phyloP scores from a whole-genome alignment of 1,139 yeast genomes.

The Magnusiomyces fungicola region DNA sequence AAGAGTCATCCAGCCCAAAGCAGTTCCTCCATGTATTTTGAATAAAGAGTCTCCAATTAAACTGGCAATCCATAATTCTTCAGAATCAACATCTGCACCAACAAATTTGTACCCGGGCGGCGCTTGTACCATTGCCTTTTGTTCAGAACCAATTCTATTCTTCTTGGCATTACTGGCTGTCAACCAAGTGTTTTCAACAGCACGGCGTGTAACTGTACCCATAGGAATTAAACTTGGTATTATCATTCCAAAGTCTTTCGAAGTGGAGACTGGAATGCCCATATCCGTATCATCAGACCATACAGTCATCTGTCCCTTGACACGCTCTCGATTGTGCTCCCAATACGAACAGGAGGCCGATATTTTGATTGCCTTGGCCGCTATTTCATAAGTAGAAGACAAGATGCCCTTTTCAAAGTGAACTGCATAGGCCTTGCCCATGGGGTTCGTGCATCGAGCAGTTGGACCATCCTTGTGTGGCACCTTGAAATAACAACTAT shows the following conservation, averaged over 20 bases:
- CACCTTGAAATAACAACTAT: constrained; percentile 47
- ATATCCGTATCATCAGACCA: constrained; percentile 34
- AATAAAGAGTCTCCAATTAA: constrained; percentile 88
- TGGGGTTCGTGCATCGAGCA: constrained; percentile 66
- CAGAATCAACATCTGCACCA: constrained; percentile 97
- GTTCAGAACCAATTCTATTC: constrained; percentile 83
- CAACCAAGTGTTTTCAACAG: constrained; percentile 96
- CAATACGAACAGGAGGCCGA: constrained; percentile 85
- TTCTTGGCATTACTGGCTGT: constrained; percentile 93
- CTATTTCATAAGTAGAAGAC: constrained; percentile 64
- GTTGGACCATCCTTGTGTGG: constrained; percentile 87
- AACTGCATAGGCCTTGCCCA: constrained; percentile 67
- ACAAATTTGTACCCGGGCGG: constrained; percentile 88
- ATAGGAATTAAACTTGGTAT: constrained; percentile 78
- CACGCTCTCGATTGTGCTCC: constrained; percentile 85
- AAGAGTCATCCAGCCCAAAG: constrained; percentile 98
- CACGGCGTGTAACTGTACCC: constrained; percentile 96
- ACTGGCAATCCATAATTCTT: constrained; percentile 97
- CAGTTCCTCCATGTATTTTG: constrained; percentile 89
- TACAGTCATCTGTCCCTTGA: constrained; percentile 79
- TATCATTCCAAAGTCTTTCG: constrained; percentile 57
- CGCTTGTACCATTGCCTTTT: constrained; percentile 78
- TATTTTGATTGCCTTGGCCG: constrained; percentile 67
- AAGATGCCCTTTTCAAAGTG: constrained; percentile 69
- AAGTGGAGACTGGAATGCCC: constrained; percentile 28